A percentile compares a stretch with the other conserved stretches of the same genome.
phyloP scores from a whole-genome alignment of 805 yeast genomes.

The Nakazawaea ishiwadae region DNA sequence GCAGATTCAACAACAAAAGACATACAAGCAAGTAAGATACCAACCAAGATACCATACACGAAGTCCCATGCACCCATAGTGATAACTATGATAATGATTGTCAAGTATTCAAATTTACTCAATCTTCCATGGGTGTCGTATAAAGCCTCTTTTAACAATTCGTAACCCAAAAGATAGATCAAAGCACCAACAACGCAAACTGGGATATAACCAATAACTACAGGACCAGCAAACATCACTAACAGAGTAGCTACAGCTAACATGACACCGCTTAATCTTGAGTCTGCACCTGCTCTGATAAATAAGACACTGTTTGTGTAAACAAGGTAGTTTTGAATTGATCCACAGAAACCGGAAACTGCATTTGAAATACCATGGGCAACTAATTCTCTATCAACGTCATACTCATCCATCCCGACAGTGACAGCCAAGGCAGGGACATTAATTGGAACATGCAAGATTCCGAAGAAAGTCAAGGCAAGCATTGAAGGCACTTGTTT shows the following conservation, averaged over 20 bases:
- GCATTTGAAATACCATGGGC: constrained; percentile 94
- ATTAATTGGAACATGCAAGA: constrained; percentile 93
- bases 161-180: constrained; percentile 88
- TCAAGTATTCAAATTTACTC: constrained; percentile 71
- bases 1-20: constrained; percentile 95
- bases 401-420: constrained; percentile 76
- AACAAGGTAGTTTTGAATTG: constrained; percentile 91
- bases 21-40: constrained; percentile 86
- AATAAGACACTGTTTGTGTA: constrained; percentile 91
- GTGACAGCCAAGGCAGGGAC: constrained; percentile 96
- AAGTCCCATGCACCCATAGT: constrained; percentile 96
- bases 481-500: constrained; percentile 86
- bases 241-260: constrained; percentile 76
- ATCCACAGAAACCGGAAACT: constrained; percentile 76
- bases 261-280: constrained; percentile 83
- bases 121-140: constrained; percentile 80
- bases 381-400: constrained; percentile 87
- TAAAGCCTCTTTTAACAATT: constrained; percentile 79
- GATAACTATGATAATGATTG: constrained; percentile 81
- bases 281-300: constrained; percentile 92
- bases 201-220: constrained; percentile 89
- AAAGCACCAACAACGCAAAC: constrained; percentile 94
- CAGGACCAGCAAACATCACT: constrained; percentile 87
- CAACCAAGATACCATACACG: constrained; percentile 87
- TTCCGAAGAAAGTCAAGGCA: constrained; percentile 93